Evolutionary conservation across 73 alveolate species (phyloP).

Genomic region (Diophrys sp.): DNA sequence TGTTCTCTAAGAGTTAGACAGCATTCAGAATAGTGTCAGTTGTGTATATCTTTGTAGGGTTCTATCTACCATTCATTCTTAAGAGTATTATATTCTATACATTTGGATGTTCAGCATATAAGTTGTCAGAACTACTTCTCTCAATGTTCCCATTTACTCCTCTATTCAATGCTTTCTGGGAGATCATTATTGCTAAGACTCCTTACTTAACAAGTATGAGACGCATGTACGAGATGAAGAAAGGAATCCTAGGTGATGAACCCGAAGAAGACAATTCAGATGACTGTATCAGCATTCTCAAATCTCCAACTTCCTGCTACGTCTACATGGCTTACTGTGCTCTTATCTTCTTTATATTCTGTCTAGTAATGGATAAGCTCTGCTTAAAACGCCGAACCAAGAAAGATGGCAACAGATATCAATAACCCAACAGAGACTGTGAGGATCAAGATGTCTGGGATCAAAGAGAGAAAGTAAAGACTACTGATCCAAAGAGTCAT

Average conservation of each 20-base stretch:
- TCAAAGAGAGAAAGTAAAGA: not conserved
- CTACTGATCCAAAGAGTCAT: not conserved
- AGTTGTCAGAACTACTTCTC: not conserved
- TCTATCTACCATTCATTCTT: not conserved
- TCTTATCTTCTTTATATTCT: not conserved
- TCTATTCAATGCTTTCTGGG: not conserved
- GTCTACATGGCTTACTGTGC: too few relatives aligned
- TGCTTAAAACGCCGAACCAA: not conserved
- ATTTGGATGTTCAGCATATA: not conserved
- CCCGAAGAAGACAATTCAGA: too few relatives aligned
- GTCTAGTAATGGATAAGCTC: not conserved
- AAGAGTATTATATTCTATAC: not conserved
- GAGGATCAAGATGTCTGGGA: not conserved
- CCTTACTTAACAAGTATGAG: not conserved
- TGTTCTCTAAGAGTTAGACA: constrained; percentile 12
- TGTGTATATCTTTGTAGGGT: constrained; percentile 29
- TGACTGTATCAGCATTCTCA: too few relatives aligned
- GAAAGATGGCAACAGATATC: not conserved
- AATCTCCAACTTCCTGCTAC: too few relatives aligned
- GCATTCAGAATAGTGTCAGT: constrained; percentile 34
- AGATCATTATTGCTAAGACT: not conserved
- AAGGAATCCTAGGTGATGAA: too few relatives aligned
- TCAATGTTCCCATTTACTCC: not conserved
- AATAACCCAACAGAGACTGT: not conserved
- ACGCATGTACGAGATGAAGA: too few relatives aligned